A percentile compares a stretch with the other conserved stretches of the same genome.
Evolutionary conservation across 108 stramenopile genomes (phyloP).

Genomic region (Cyclotella choctawhatcheeana): DNA sequence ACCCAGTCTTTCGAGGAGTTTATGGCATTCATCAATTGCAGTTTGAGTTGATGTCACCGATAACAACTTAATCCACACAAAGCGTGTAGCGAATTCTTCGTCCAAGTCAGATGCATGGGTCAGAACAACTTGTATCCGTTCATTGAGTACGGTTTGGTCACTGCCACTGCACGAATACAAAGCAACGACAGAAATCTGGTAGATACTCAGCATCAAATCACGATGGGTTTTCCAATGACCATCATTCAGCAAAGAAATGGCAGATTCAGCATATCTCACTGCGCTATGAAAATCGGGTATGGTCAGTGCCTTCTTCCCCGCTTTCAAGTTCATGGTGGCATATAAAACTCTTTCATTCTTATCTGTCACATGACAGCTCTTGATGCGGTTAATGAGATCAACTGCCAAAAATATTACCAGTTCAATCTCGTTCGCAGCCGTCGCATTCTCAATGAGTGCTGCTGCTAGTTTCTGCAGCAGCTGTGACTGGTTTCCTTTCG

Average conservation of each 20-base stretch:
- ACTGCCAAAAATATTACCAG: constrained; percentile 19
- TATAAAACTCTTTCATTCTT: constrained; percentile 11
- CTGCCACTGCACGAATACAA: constrained; percentile 13
- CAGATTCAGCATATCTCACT: constrained; percentile 29
- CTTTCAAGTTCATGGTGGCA: constrained; percentile 22
- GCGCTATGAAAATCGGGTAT: constrained; percentile 29
- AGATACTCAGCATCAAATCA: constrained; percentile 32
- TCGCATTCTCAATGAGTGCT: constrained; percentile 13
- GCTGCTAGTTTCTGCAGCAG: constrained; percentile 18
- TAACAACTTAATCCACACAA: constrained; percentile 22
- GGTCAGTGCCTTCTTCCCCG: constrained; percentile 26
- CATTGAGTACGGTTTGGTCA: constrained; percentile 2
- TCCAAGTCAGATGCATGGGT: constrained; percentile 14
- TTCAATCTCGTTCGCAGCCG: constrained; percentile 1
- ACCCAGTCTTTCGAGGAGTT: constrained; percentile 19
- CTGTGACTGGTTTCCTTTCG: background rate
- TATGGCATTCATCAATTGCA: constrained; percentile 26
- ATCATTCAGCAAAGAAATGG: constrained; percentile 22
- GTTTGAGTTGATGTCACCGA: background rate
- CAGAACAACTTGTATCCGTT: constrained; percentile 21
- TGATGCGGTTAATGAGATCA: constrained; percentile 32
- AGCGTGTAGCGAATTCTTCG: constrained; percentile 30
- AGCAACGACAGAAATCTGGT: constrained; percentile 11
- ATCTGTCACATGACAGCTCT: background rate
- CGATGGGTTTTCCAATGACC: constrained; percentile 34